Conservation (phyloP, 129 eudicot genomes). For the Centella asiatica region DNA sequence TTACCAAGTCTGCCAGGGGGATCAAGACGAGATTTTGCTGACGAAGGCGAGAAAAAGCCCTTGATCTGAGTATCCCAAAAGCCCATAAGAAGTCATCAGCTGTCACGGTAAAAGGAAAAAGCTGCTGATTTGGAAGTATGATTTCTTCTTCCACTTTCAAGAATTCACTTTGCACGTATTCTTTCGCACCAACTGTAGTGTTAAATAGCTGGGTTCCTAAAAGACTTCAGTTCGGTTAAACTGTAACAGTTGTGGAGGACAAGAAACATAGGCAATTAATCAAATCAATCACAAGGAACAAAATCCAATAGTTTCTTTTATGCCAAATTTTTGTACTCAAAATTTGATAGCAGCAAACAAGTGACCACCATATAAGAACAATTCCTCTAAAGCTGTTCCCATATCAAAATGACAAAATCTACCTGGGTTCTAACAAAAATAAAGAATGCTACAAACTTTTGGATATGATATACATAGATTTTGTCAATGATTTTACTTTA, state of each 20-base stretch:
- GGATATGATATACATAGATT: neutral
- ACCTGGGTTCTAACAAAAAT: neutral
- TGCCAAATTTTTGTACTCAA: neutral
- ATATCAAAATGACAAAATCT: neutral
- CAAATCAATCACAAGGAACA: neutral
- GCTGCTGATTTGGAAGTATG: constrained; percentile 64
- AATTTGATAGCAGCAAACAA: neutral
- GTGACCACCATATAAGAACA: too few relatives aligned
- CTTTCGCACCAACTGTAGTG: constrained; percentile 84
- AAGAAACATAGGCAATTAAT: neutral
- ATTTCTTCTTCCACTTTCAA: constrained; percentile 64
- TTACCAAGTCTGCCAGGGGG: constrained; percentile 94
- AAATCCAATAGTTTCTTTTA: neutral
- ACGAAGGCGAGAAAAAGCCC: constrained; percentile 87
- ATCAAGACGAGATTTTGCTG: constrained; percentile 80
- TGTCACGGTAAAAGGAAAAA: constrained; percentile 71
- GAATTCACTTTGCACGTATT: constrained; percentile 80
- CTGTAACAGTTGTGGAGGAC: neutral
- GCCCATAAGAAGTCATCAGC: constrained; percentile 90
- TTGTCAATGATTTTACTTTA: neutral
- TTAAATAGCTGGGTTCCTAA: constrained; percentile 86
- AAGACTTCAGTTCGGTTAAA: constrained; percentile 18
- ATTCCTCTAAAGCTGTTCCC: neutral
- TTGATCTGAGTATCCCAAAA: constrained; percentile 91
- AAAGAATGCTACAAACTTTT: neutral